phyloP scores from a whole-genome alignment of 768 basidiomycete species.

The Kwoniella shandongensis region DNA sequence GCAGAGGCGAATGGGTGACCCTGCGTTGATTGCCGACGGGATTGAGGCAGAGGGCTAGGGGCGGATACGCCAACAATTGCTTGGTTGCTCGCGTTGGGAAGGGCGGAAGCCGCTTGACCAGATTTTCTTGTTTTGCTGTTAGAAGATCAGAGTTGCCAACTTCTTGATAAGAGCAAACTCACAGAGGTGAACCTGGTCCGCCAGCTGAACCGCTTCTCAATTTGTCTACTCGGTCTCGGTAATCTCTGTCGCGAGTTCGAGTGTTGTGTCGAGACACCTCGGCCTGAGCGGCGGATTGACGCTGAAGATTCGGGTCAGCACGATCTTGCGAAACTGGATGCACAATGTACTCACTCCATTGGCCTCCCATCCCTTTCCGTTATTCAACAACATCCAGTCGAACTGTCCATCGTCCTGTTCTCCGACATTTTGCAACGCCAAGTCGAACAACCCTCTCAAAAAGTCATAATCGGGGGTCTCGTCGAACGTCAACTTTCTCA shows the following conservation, averaged over 20 bases:
- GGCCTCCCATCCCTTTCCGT: constrained; percentile 92
- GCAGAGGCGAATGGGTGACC: constrained; percentile 49
- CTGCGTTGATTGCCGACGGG: constrained; percentile 47
- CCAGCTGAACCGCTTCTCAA: constrained; percentile 35
- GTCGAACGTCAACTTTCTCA: constrained; percentile 97
- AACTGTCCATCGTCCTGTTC: constrained; percentile 91
- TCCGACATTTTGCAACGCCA: constrained; percentile 85
- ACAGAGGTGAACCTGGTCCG: constrained; percentile 39
- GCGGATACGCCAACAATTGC: constrained; percentile 52
- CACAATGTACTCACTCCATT: constrained; percentile 61
- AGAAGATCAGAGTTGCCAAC: background rate
- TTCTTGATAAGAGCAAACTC: constrained; percentile 11
- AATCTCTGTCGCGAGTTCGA: constrained; percentile 45
- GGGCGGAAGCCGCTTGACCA: constrained; percentile 26
- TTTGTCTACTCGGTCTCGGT: constrained; percentile 45
- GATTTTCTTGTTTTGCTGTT: constrained; percentile 48
- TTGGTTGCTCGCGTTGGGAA: constrained; percentile 51
- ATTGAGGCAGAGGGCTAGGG: constrained; percentile 44
- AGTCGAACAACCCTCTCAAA: constrained; percentile 87
- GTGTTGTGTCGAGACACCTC: constrained; percentile 44
- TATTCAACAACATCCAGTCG: constrained; percentile 93
- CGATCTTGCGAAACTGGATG: constrained; percentile 4
- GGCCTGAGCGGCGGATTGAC: constrained; percentile 35
- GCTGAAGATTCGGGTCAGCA: constrained; percentile 20
- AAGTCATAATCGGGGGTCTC: constrained; percentile 99